Conservation (phyloP, 139 green algal genomes). For the Diplosphaera chodatii region DNA sequence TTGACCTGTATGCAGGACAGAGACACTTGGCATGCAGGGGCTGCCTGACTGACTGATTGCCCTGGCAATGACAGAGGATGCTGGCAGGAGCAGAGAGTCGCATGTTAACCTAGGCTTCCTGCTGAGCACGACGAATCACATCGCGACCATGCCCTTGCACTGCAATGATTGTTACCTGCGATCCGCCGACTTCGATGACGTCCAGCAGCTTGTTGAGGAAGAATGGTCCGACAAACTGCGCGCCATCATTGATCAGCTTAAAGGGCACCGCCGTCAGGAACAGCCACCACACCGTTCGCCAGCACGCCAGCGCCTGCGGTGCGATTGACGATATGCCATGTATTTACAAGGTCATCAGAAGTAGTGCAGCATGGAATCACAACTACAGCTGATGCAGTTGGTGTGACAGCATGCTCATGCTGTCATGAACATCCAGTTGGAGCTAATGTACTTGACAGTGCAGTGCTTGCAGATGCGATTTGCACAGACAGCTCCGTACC, state of each 20-base stretch:
- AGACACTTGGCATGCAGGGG: too few species aligned
- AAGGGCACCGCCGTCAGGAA: conserved; percentile 45
- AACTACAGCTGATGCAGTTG: too few species aligned
- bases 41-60: too few species aligned
- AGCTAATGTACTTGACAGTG: too few species aligned
- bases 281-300: conserved; percentile 8
- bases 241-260: conserved; percentile 31
- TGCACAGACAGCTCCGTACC: too few species aligned
- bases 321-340: too few species aligned
- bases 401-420: conserved; percentile 7
- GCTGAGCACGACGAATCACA: too few species aligned
- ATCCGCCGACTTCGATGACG: conserved; percentile 19
- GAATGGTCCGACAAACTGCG: conserved; percentile 51
- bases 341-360: not conserved
- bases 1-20: not conserved
- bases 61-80: too few species aligned
- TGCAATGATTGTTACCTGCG: not conserved
- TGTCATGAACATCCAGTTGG: conserved; percentile 3
- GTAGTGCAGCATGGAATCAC: not conserved
- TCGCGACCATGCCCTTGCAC: too few species aligned
- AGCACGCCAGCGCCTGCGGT: conserved; percentile 9
- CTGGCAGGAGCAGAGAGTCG: too few species aligned
- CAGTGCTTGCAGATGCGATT: too few species aligned
- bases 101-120: too few species aligned
- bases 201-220: conserved; percentile 58